These are phyloP conservation scores for Phytophthora ramorum DNA, from an alignment of 352 stramenopile species.

Conservation along the genomic window DNA sequence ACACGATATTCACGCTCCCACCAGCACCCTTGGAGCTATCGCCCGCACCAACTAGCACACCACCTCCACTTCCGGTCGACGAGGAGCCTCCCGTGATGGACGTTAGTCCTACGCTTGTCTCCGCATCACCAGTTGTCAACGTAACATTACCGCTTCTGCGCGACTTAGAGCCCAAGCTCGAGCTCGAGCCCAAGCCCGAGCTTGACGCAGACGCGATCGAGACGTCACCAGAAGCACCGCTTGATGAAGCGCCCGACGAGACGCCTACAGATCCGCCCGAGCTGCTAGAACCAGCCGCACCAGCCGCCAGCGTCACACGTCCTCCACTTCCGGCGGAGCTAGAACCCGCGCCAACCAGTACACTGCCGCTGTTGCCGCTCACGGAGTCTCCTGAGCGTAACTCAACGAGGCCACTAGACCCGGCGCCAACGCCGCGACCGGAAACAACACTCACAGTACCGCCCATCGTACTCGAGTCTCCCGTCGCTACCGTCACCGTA, in stretches of 20 bases:
- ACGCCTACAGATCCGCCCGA: slow-evolving; percentile 23
- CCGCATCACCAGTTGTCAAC: slow-evolving; percentile 27
- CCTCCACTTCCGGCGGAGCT: slow-evolving; percentile 27
- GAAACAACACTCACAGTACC: slow-evolving; percentile 10
- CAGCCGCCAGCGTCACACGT: slow-evolving; percentile 19
- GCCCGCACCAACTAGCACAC: slow-evolving; percentile 21
- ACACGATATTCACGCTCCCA: slow-evolving; percentile 29
- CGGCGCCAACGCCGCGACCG: slow-evolving; percentile 3
- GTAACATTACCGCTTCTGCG: slow-evolving; percentile 30
- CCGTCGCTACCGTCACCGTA: slow-evolving; percentile 8
- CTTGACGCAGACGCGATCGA: slow-evolving; percentile 20
- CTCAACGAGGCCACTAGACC: slow-evolving; percentile 6
- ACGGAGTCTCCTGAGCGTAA: slow-evolving; percentile 13
- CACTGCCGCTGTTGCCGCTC: slow-evolving; percentile 16
- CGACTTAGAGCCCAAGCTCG: slow-evolving; percentile 11
- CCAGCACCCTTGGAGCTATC: slow-evolving; percentile 20
- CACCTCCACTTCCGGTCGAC: slow-evolving; percentile 20
- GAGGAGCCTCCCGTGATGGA: slow-evolving; percentile 29
- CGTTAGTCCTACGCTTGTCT: slow-evolving; percentile 26
- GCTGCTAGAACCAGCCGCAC: slow-evolving; percentile 14
- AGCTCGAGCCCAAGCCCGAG: too few relatives aligned
- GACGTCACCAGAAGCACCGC: slow-evolving; percentile 18
- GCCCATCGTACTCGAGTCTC: slow-evolving; percentile 2
- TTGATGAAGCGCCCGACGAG: slow-evolving; percentile 17
- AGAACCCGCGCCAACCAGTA: slow-evolving; percentile 18